Conservation (phyloP, 2,329 filamentous ascomycete species). For the Lasiodiplodia hormozganensis region DNA sequence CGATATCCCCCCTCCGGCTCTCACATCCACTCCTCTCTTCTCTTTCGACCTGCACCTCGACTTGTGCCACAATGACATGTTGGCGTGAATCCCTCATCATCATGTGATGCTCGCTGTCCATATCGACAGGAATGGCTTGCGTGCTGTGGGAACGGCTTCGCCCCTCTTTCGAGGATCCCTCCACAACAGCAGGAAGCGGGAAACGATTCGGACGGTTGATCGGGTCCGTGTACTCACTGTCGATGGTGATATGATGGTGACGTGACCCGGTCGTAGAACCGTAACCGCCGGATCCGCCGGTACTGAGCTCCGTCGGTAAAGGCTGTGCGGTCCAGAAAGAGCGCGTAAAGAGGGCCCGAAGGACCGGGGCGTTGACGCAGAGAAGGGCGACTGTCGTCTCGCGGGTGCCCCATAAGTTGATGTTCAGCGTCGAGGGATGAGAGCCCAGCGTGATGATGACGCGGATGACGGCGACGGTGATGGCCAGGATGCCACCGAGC, state of each 20-base stretch:
- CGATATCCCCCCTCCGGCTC: not conserved
- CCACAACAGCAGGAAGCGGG: not conserved
- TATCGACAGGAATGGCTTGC: not conserved
- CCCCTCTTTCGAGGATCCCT: not conserved
- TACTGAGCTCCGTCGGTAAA: slow-evolving; percentile 1
- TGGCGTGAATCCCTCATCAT: not conserved
- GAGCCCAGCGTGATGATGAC: slow-evolving; percentile 41
- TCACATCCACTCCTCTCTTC: not conserved
- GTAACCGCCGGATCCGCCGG: not conserved
- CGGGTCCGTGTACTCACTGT: not conserved
- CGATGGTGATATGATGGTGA: not conserved
- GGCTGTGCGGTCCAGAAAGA: slow-evolving; percentile 39
- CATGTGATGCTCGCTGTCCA: not conserved
- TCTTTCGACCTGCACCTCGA: slow-evolving; percentile 12
- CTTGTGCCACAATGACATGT: not conserved
- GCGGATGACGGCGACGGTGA: slow-evolving; percentile 44
- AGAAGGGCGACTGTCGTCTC: slow-evolving; percentile 46
- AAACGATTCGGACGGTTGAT: not conserved
- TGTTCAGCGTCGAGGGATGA: slow-evolving; percentile 40
- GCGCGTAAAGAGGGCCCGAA: slow-evolving; percentile 39
- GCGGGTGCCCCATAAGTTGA: slow-evolving; percentile 48
- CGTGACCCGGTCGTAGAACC: not conserved
- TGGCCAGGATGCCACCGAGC: slow-evolving; percentile 45
- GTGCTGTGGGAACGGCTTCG: not conserved
- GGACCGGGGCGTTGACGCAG: slow-evolving; percentile 45